phyloP scores from a whole-genome alignment of 345 rosid genomes.

The Salix suchowensis region DNA sequence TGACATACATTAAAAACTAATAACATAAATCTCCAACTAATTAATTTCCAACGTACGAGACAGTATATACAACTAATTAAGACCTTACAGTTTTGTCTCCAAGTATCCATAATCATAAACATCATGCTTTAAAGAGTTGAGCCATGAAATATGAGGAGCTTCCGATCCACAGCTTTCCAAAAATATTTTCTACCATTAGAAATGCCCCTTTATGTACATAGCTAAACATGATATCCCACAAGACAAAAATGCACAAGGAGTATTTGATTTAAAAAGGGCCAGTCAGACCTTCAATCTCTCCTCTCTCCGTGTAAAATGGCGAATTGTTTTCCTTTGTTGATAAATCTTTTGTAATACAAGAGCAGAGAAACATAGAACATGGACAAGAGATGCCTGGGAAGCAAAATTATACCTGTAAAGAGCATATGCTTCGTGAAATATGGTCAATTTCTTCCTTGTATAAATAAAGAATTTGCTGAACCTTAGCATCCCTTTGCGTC shows the following conservation, averaged over 20 bases:
- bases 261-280: not conserved
- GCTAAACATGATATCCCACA: not conserved
- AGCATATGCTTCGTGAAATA: slow-evolving; percentile 35
- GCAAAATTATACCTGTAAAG: slow-evolving; percentile 49
- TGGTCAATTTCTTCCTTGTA: slow-evolving; percentile 45
- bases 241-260: not conserved
- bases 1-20: not conserved
- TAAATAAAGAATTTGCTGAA: slow-evolving; percentile 34
- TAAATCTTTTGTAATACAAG: not conserved
- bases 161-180: not conserved
- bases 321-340: not conserved
- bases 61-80: not conserved
- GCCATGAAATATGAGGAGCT: not conserved
- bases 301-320: not conserved
- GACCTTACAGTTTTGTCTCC: not conserved
- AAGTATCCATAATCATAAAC: not conserved
- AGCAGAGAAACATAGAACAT: not conserved
- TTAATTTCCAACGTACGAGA: not conserved
- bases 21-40: not conserved
- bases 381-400: not conserved
- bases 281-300: not conserved
- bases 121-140: not conserved
- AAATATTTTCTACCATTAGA: not conserved
- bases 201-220: not conserved
- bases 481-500: slow-evolving; percentile 51